Evolutionary conservation across 192 early-diverging fungal species (phyloP).

Genomic region (Globomyces pollinis-pini): DNA sequence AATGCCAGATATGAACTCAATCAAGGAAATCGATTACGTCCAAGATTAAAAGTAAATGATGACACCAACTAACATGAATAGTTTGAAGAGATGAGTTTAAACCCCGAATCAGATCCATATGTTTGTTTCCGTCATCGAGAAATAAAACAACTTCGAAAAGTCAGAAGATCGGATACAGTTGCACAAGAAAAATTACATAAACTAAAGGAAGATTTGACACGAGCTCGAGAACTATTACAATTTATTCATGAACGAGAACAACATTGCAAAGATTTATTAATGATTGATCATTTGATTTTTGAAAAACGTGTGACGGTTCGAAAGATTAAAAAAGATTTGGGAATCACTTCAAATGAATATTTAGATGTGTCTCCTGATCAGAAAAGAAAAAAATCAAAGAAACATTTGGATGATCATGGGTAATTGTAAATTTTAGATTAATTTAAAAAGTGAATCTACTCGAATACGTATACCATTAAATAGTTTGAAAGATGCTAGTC

Average conservation of each 20-base stretch:
- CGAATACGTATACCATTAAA: conserved; percentile 56
- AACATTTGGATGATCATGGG: conserved; percentile 26
- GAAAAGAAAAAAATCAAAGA: conserved; percentile 35
- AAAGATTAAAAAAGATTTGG: conserved; percentile 57
- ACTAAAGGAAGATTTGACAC: conserved; percentile 72
- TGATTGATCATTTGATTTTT: conserved; percentile 71
- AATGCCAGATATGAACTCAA: conserved; percentile 29
- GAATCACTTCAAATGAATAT: conserved; percentile 52
- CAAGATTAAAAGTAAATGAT: conserved; percentile 45
- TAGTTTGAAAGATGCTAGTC: conserved; percentile 29
- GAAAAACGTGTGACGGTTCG: conserved; percentile 57
- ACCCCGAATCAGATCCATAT: conserved; percentile 82
- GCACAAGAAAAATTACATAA: conserved; percentile 79
- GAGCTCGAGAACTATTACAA: conserved; percentile 68
- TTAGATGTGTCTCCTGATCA: conserved; percentile 24
- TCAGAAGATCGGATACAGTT: conserved; percentile 73
- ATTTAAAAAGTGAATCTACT: conserved; percentile 12
- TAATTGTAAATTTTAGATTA: conserved; percentile 24
- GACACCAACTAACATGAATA: conserved; percentile 16
- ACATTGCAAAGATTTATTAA: conserved; percentile 62
- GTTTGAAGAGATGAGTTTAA: conserved; percentile 52
- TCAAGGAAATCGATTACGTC: conserved; percentile 44
- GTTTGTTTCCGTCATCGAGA: conserved; percentile 96
- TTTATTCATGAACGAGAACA: conserved; percentile 73
- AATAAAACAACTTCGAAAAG: conserved; percentile 74